phyloP scores from a whole-genome alignment of 176 grass and related monocot species.

The Sorghum bicolor region DNA sequence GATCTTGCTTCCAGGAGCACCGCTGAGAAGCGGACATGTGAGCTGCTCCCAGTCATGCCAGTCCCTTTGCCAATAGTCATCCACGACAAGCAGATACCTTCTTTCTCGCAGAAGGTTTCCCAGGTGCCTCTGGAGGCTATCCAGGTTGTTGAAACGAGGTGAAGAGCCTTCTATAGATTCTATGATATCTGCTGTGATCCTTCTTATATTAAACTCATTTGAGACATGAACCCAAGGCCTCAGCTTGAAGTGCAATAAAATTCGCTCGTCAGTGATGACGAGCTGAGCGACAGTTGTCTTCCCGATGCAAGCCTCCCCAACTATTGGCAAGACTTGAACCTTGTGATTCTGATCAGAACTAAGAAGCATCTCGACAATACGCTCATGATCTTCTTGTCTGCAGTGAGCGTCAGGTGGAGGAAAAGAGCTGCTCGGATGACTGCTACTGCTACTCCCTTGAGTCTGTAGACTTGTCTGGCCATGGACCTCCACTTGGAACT shows the following conservation, averaged over 20 bases:
- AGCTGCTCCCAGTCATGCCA: conserved; percentile 33
- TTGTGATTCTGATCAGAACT: background rate
- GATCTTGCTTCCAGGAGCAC: conserved; percentile 40
- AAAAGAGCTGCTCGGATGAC: too few species aligned
- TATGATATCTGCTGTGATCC: conserved; percentile 33
- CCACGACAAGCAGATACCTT: conserved; percentile 52
- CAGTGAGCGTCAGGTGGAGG: too few species aligned
- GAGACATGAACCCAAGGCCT: conserved; percentile 52
- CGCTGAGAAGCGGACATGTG: background rate
- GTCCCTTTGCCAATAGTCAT: conserved; percentile 34
- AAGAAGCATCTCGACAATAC: conserved; percentile 21
- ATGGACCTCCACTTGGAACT: too few species aligned
- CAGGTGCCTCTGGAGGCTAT: background rate
- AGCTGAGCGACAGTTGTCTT: conserved; percentile 43
- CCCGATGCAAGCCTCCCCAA: conserved; percentile 36
- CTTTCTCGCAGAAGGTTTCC: conserved; percentile 5
- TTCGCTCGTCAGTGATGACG: background rate
- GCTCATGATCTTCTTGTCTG: background rate
- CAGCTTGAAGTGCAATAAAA: conserved; percentile 13
- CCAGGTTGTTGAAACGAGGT: background rate
- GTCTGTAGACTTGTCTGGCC: too few species aligned
- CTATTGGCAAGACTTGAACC: conserved; percentile 23
- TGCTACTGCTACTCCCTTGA: background rate
- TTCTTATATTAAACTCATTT: background rate
- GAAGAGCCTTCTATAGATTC: background rate